A percentile compares a stretch with the other conserved stretches of the same genome.
phyloP scores from a whole-genome alignment of 768 basidiomycete genomes.

The Hortiboletus campestris region DNA sequence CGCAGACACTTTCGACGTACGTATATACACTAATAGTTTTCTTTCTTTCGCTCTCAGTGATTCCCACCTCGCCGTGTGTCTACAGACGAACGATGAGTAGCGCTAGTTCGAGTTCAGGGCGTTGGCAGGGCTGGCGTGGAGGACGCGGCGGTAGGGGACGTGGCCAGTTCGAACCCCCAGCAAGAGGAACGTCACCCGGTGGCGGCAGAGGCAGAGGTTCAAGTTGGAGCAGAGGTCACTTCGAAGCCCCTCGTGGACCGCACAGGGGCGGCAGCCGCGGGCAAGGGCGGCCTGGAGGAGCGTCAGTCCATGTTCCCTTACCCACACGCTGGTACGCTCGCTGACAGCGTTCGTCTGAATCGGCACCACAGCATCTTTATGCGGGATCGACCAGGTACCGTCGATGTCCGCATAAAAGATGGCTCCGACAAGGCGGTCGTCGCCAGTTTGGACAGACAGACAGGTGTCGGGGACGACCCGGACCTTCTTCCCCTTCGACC shows the following conservation, averaged over 20 bases:
- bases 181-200: neutral
- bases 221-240: neutral
- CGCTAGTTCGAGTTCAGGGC: neutral
- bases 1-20: too few species aligned
- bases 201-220: conserved; percentile 12
- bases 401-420: conserved; percentile 53
- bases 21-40: too few species aligned
- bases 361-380: conserved; percentile 30
- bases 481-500: conserved; percentile 43
- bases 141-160: conserved; percentile 14
- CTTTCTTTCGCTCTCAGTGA: too few species aligned
- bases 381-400: conserved; percentile 36
- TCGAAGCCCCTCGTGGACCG: conserved; percentile 11
- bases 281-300: conserved; percentile 17
- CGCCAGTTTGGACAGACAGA: conserved; percentile 19
- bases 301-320: conserved; percentile 11
- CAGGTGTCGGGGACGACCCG: conserved; percentile 12
- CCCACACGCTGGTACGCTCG: neutral
- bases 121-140: conserved; percentile 25
- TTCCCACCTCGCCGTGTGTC: too few species aligned
- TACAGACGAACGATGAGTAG: conserved; percentile 3
- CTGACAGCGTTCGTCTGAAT: neutral
- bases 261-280: conserved; percentile 23
- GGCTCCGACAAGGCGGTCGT: conserved; percentile 40
- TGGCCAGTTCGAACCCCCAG: neutral